Evolutionary conservation across 805 yeast species (phyloP).

Genomic region (Ogataea ganodermae): DNA sequence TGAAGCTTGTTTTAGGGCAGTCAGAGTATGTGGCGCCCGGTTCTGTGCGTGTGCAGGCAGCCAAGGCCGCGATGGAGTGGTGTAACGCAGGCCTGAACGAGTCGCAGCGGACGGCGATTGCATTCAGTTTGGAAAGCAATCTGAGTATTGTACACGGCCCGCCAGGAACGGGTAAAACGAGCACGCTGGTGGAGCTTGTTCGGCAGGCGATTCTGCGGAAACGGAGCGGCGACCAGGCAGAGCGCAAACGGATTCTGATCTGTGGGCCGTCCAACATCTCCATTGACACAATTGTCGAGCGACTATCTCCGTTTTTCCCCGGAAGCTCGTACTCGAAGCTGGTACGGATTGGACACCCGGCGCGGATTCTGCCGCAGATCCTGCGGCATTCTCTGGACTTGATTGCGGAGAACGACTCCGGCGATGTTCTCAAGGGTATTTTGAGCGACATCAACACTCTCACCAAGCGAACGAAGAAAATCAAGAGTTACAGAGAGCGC

Average conservation of each 20-base stretch:
- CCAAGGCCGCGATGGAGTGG: constrained; percentile 31
- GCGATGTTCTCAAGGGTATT: constrained; percentile 65
- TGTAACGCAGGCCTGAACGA: constrained; percentile 53
- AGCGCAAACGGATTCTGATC: constrained; percentile 58
- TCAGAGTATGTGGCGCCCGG: constrained; percentile 36
- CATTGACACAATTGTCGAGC: constrained; percentile 86
- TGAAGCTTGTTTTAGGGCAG: constrained; percentile 51
- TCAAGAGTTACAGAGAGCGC: constrained; percentile 64
- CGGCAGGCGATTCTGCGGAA: constrained; percentile 59
- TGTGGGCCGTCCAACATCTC: constrained; percentile 95
- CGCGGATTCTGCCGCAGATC: constrained; percentile 66
- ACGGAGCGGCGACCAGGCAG: constrained; percentile 11
- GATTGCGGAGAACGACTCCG: constrained; percentile 58
- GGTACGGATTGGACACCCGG: constrained; percentile 93
- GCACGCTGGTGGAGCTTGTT: constrained; percentile 78
- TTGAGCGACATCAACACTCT: constrained; percentile 63
- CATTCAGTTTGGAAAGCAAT: constrained; percentile 61
- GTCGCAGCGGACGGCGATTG: constrained; percentile 75
- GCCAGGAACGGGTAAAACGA: constrained; percentile 85
- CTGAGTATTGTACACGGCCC: constrained; percentile 71
- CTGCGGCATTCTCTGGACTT: constrained; percentile 76
- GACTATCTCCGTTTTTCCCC: constrained; percentile 51
- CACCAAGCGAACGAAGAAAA: constrained; percentile 47
- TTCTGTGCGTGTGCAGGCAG: constrained; percentile 1
- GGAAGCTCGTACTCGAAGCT: constrained; percentile 43